phyloP scores from a whole-genome alignment of 139 green algal genomes.

The Penium margaritaceum region DNA sequence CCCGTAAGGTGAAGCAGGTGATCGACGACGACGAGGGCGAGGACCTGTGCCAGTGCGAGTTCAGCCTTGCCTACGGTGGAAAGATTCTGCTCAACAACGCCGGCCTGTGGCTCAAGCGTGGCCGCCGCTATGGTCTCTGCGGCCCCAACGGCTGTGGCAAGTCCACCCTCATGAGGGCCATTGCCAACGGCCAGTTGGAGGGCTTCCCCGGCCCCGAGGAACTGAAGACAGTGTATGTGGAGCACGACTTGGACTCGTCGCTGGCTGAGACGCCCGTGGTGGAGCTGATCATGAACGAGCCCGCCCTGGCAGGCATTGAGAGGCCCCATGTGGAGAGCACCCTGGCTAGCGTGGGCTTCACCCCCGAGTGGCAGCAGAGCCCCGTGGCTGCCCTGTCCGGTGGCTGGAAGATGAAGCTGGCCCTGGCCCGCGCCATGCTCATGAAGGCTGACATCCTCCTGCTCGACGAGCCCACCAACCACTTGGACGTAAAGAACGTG shows the following conservation, averaged over 20 bases:
- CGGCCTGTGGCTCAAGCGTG: slow-evolving; percentile 48
- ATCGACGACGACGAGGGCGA: slow-evolving; percentile 45
- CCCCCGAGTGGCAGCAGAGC: slow-evolving; percentile 54
- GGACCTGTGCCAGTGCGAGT: slow-evolving; percentile 50
- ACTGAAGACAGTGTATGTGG: slow-evolving; percentile 47
- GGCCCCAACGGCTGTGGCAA: slow-evolving; percentile 52
- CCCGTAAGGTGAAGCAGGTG: slow-evolving; percentile 32
- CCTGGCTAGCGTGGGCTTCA: slow-evolving; percentile 73
- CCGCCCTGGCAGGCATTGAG: slow-evolving; percentile 3
- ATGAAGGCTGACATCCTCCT: neutral
- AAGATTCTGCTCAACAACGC: slow-evolving; percentile 58
- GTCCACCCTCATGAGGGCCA: slow-evolving; percentile 52
- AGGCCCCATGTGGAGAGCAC: slow-evolving; percentile 24
- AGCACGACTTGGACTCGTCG: slow-evolving; percentile 49
- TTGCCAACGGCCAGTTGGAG: slow-evolving; percentile 52
- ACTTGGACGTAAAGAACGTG: slow-evolving; percentile 61
- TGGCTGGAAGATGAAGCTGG: slow-evolving; percentile 53
- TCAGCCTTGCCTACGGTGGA: slow-evolving; percentile 51
- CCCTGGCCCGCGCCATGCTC: neutral
- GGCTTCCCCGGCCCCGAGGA: slow-evolving; percentile 45
- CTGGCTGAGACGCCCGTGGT: slow-evolving; percentile 34
- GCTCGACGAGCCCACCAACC: slow-evolving; percentile 29
- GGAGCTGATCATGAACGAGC: slow-evolving; percentile 48
- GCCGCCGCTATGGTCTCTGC: slow-evolving; percentile 49
- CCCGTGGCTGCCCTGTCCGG: slow-evolving; percentile 50